Conservation (phyloP, 768 basidiomycete species). For the Psilocybe tampanensis region DNA sequence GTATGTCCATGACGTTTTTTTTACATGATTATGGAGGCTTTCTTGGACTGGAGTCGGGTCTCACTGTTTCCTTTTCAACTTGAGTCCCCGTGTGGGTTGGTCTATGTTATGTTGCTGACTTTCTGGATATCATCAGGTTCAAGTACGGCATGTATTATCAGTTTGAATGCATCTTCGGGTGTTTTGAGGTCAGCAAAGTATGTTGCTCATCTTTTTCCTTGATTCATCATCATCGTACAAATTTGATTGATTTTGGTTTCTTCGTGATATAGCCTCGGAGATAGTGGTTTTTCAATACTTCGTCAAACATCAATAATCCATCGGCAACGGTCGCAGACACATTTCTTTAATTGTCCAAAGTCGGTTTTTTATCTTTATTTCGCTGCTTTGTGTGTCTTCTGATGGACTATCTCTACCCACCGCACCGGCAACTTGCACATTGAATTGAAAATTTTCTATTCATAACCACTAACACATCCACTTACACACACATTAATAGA, state of each 20-base stretch:
- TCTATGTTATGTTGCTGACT: background rate
- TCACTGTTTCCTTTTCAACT: too few relatives aligned
- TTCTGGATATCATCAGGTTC: constrained; percentile 53
- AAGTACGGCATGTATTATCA: constrained; percentile 80
- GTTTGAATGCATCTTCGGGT: constrained; percentile 74
- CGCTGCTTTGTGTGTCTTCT: background rate
- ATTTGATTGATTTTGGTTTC: background rate
- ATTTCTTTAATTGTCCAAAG: constrained; percentile 62
- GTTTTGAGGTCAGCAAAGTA: constrained; percentile 79
- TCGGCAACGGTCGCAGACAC: constrained; percentile 49
- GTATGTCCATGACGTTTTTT: constrained; percentile 35
- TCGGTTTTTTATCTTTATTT: constrained; percentile 24
- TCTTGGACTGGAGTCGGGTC: background rate
- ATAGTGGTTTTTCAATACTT: constrained; percentile 75
- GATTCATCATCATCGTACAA: background rate
- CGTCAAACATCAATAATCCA: constrained; percentile 68
- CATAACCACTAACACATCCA: background rate
- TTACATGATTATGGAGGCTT: background rate
- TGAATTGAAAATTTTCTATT: background rate
- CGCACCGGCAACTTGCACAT: background rate
- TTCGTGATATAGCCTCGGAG: constrained; percentile 57
- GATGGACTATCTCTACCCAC: constrained; percentile 7
- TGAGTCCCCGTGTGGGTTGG: background rate
- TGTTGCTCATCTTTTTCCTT: constrained; percentile 24
- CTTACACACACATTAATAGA: constrained; percentile 24